A percentile compares a stretch with the other conserved stretches of the same genome.
phyloP scores from a whole-genome alignment of 2,329 filamentous ascomycete genomes.

The Ophiostoma montium region DNA sequence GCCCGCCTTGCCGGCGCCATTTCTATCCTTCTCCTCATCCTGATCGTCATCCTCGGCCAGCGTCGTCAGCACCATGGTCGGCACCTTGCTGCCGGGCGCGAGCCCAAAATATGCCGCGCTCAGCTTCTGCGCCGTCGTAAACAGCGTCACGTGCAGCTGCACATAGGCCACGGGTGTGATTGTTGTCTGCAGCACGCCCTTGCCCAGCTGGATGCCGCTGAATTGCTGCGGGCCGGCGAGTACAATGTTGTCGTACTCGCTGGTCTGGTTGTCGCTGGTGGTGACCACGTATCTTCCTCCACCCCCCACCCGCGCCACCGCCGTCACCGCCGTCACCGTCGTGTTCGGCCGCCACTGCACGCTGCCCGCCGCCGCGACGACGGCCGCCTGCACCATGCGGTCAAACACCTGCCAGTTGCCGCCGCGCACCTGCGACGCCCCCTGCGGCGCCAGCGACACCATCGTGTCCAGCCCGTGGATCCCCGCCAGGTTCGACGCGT shows the following conservation, averaged over 20 bases:
- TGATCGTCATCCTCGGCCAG: constrained; percentile 47
- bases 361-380: constrained; percentile 46
- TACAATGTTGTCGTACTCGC: constrained; percentile 52
- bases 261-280: constrained; percentile 30
- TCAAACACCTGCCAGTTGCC: constrained; percentile 94
- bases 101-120: constrained; percentile 60
- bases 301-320: too few relatives aligned
- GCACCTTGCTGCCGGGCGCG: constrained; percentile 39
- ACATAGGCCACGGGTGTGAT: constrained; percentile 80
- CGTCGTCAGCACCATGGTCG: constrained; percentile 71
- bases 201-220: constrained; percentile 49
- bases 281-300: constrained; percentile 38
- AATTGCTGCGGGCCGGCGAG: constrained; percentile 77
- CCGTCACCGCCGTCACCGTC: constrained; percentile 33
- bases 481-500: constrained; percentile 71
- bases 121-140: constrained; percentile 64
- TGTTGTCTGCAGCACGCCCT: constrained; percentile 50
- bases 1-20: constrained; percentile 51
- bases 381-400: constrained; percentile 61
- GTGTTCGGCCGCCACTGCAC: constrained; percentile 53
- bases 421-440: constrained; percentile 62
- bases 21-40: too few relatives aligned
- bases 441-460: constrained; percentile 80
- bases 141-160: constrained; percentile 75
- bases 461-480: constrained; percentile 86